Percentiles rank a stretch among this genome's conserved stretches.
phyloP scores from a whole-genome alignment of 108 stramenopile species.

The Skeletonema grethae region DNA sequence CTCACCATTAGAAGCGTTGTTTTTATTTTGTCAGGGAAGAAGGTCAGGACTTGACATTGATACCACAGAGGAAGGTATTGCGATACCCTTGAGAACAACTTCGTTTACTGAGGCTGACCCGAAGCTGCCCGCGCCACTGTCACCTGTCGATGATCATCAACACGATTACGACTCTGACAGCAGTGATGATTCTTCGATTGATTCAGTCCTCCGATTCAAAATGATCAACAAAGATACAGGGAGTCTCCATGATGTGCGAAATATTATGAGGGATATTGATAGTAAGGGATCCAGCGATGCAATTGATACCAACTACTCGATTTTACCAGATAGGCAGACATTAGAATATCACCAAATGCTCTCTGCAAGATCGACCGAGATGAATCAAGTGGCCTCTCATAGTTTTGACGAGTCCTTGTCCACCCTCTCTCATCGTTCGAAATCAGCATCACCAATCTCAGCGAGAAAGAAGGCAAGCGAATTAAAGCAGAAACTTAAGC shows the following conservation, averaged over 20 bases:
- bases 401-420: not conserved
- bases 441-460: conserved; percentile 1
- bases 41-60: not conserved
- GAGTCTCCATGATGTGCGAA: conserved; percentile 27
- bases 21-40: not conserved
- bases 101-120: conserved; percentile 18
- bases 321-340: conserved; percentile 23
- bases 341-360: conserved; percentile 18
- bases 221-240: conserved; percentile 42
- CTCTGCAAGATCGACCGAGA: not conserved
- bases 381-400: not conserved
- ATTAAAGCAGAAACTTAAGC: conserved; percentile 14
- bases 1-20: conserved; percentile 3
- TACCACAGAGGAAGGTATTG: not conserved
- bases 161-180: conserved; percentile 4
- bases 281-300: conserved; percentile 20
- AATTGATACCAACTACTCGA: conserved; percentile 33
- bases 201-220: conserved; percentile 14
- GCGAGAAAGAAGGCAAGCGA: conserved; percentile 6
- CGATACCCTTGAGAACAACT: not conserved
- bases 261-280: conserved; percentile 42
- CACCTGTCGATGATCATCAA: conserved; percentile 7
- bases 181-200: conserved; percentile 26
- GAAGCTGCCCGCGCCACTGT: conserved; percentile 6
- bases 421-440: not conserved